A percentile compares a stretch with the other conserved stretches of the same genome.
Evolutionary conservation across 306 rosid species (phyloP).

Genomic region (Neltuma alba): DNA sequence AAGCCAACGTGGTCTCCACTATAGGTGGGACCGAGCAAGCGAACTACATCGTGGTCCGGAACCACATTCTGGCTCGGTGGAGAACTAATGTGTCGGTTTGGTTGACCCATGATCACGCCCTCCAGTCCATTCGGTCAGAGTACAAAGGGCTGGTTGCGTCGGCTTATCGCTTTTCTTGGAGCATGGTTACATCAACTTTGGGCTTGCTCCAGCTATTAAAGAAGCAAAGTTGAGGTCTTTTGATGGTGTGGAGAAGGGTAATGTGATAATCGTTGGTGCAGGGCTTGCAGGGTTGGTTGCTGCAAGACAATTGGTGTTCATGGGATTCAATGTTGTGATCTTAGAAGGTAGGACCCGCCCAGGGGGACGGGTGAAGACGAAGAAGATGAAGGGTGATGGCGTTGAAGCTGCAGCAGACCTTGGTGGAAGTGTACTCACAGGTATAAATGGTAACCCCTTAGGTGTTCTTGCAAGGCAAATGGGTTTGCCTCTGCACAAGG

Average conservation of each 20-base stretch:
- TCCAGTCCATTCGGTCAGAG: conserved; percentile 69
- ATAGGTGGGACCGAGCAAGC: conserved; percentile 82
- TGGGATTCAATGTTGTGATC: conserved; percentile 79
- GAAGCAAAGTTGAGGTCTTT: conserved; percentile 60
- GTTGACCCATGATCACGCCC: conserved; percentile 67
- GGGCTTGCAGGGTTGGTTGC: conserved; percentile 89
- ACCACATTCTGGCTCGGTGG: conserved; percentile 82
- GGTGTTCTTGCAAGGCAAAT: conserved; percentile 91
- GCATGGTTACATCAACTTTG: conserved; percentile 88
- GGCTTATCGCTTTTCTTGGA: conserved; percentile 71
- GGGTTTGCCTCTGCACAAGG: conserved; percentile 87
- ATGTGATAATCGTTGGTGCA: conserved; percentile 78
- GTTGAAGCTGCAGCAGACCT: conserved; percentile 84
- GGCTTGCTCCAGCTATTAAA: conserved; percentile 65
- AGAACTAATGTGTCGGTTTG: conserved; percentile 73
- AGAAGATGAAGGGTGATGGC: conserved; percentile 61
- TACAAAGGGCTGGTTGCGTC: conserved; percentile 70
- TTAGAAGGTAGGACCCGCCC: conserved; percentile 87
- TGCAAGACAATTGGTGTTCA: conserved; percentile 79
- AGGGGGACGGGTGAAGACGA: conserved; percentile 90
- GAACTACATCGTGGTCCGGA: conserved; percentile 74
- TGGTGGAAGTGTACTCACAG: conserved; percentile 94
- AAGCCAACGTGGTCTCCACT: conserved; percentile 76
- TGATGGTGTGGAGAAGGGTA: conserved; percentile 59
- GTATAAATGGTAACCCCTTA: conserved; percentile 86